Evolutionary conservation across 139 green algal species (phyloP).

Genomic region (Auxenochlorella pyrenoidosa): DNA sequence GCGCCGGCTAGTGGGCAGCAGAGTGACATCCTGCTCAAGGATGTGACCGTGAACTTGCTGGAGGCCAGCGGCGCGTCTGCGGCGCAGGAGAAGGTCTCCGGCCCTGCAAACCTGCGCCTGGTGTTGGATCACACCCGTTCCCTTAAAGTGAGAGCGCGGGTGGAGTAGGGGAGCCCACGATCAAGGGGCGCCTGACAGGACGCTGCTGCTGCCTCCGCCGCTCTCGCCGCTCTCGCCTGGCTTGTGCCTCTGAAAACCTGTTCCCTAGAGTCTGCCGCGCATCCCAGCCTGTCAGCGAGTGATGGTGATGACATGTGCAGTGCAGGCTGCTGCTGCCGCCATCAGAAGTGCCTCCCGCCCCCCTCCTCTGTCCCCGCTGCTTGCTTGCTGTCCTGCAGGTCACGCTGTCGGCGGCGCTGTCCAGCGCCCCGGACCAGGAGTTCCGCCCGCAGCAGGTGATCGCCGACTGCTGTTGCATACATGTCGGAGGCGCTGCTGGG

Average conservation of each 20-base stretch:
- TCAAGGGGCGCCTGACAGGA: too few relatives aligned
- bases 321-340: background rate
- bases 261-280: too few relatives aligned
- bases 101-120: background rate
- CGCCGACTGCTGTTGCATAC: too few relatives aligned
- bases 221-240: too few relatives aligned
- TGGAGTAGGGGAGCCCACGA: too few relatives aligned
- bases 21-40: constrained; percentile 10
- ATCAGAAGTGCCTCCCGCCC: background rate
- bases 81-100: background rate
- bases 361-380: too few relatives aligned
- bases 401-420: background rate
- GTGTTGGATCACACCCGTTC: constrained; percentile 29
- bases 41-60: constrained; percentile 23
- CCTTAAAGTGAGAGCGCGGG: constrained; percentile 6
- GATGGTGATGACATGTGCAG: too few relatives aligned
- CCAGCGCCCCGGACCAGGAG: background rate
- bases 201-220: background rate
- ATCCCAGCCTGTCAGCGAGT: too few relatives aligned
- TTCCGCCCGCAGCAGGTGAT: constrained; percentile 25
- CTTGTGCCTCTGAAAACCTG: too few relatives aligned
- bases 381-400: background rate
- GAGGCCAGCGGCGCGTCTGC: constrained; percentile 12
- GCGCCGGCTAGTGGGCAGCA: background rate
- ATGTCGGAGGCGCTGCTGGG: too few relatives aligned